A percentile compares a stretch with the other conserved stretches of the same genome.
Conservation (phyloP, 495 filamentous ascomycete genomes). For the Trichoderma gamsii region DNA sequence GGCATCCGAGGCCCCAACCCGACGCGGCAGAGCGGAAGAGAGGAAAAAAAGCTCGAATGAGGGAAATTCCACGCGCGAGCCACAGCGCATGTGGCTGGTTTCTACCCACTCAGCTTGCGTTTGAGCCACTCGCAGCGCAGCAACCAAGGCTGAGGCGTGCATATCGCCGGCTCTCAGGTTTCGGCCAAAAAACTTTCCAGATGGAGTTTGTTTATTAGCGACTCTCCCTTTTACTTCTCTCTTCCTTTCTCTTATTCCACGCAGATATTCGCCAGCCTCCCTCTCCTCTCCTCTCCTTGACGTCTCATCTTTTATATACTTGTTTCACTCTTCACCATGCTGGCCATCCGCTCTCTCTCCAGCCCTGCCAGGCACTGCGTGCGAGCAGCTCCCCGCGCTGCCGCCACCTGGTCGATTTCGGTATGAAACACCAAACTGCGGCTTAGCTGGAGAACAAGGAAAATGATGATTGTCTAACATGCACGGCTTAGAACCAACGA, state of each 20-base stretch:
- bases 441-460: not conserved
- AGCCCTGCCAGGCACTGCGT: constrained; percentile 47
- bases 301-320: not conserved
- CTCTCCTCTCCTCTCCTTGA: not conserved
- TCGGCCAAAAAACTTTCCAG: constrained; percentile 10
- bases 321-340: constrained; percentile 32
- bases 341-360: constrained; percentile 45
- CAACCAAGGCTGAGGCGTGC: constrained; percentile 12
- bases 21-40: constrained; percentile 10
- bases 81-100: constrained; percentile 4
- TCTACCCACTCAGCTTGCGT: not conserved
- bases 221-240: not conserved
- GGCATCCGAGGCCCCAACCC: constrained; percentile 2
- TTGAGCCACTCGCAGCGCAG: constrained; percentile 13
- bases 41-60: not conserved
- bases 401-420: constrained; percentile 35
- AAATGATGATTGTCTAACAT: not conserved
- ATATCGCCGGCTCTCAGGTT: constrained; percentile 10
- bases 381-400: constrained; percentile 39
- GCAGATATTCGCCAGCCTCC: not conserved
- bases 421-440: constrained; percentile 42
- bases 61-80: not conserved
- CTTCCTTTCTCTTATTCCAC: not conserved
- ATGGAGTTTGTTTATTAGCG: not conserved
- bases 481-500: constrained; percentile 34